Conservation (phyloP, 176 grass and related monocot species). For the Musa troglodytarum region DNA sequence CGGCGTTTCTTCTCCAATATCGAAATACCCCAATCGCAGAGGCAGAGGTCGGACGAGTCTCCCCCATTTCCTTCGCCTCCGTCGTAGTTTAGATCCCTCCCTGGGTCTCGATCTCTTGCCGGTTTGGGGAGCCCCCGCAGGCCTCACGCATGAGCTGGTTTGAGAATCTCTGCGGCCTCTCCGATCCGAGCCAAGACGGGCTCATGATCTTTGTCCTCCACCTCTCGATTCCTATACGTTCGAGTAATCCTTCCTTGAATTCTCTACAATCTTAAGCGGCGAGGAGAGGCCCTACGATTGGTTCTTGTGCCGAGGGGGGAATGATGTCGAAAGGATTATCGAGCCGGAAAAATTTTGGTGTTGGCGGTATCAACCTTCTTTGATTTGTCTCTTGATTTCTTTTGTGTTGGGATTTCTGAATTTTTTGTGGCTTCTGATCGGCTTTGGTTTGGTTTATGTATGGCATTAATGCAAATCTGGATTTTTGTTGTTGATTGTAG, state of each 20-base stretch:
- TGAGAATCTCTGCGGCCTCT: slow-evolving; percentile 43
- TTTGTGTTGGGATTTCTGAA: too few species aligned
- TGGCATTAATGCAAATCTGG: neutral
- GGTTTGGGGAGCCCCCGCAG: slow-evolving; percentile 30
- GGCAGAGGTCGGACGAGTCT: neutral
- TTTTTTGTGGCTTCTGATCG: too few species aligned
- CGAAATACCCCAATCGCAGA: neutral
- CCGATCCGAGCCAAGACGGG: slow-evolving; percentile 50
- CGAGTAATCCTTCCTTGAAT: slow-evolving; percentile 21
- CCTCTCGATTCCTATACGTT: slow-evolving; percentile 97
- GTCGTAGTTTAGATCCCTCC: neutral
- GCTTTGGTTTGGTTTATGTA: neutral
- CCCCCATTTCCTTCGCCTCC: neutral
- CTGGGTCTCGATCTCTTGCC: slow-evolving; percentile 16
- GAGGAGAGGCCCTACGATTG: neutral
- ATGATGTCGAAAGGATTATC: slow-evolving; percentile 5
- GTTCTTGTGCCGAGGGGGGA: neutral
- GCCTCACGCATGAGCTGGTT: slow-evolving; percentile 78
- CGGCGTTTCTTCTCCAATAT: too few species aligned
- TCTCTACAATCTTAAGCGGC: slow-evolving; percentile 42
- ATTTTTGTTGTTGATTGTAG: too few species aligned
- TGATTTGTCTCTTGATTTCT: neutral
- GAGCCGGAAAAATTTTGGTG: slow-evolving; percentile 3
- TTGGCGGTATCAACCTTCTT: neutral
- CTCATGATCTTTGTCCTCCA: slow-evolving; percentile 95